These are phyloP conservation scores for Phytophthora syringae DNA, from an alignment of 352 stramenopile species.

Conservation along the genomic window DNA sequence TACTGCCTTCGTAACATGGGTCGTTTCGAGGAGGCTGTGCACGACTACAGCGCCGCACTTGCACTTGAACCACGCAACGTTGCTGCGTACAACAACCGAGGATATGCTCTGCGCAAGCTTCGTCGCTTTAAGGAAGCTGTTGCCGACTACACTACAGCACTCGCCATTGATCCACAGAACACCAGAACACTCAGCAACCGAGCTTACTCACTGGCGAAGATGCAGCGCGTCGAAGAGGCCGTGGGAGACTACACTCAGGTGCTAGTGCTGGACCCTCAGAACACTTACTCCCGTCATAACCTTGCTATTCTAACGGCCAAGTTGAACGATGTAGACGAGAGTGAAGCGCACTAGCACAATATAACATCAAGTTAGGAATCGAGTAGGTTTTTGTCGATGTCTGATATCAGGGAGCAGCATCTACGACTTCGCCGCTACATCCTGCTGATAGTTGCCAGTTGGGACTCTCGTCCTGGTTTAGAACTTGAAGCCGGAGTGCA, in stretches of 20 bases:
- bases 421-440: conserved; percentile 6
- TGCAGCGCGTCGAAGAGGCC: conserved; percentile 64
- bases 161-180: conserved; percentile 77
- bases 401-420: conserved; percentile 9
- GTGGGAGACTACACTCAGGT: conserved; percentile 83
- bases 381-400: conserved; percentile 16
- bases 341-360: neutral
- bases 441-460: conserved; percentile 18
- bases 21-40: conserved; percentile 69
- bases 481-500: conserved; percentile 97
- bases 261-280: conserved; percentile 71
- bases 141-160: conserved; percentile 75
- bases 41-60: conserved; percentile 73
- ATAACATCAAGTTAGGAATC: conserved; percentile 8
- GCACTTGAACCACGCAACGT: conserved; percentile 71
- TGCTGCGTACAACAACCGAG: conserved; percentile 85
- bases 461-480: too few relatives aligned
- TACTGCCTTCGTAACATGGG: conserved; percentile 87
- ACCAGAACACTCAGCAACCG: conserved; percentile 87
- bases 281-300: conserved; percentile 88
- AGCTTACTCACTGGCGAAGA: conserved; percentile 87
- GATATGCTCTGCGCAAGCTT: conserved; percentile 84
- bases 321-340: conserved; percentile 51
- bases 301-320: conserved; percentile 83
- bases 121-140: conserved; percentile 71